Evolutionary conservation across 495 filamentous ascomycete species (phyloP), one percentile per base, ranked within the genome.

Genomic region (Jackrogersella minutella): DNA sequence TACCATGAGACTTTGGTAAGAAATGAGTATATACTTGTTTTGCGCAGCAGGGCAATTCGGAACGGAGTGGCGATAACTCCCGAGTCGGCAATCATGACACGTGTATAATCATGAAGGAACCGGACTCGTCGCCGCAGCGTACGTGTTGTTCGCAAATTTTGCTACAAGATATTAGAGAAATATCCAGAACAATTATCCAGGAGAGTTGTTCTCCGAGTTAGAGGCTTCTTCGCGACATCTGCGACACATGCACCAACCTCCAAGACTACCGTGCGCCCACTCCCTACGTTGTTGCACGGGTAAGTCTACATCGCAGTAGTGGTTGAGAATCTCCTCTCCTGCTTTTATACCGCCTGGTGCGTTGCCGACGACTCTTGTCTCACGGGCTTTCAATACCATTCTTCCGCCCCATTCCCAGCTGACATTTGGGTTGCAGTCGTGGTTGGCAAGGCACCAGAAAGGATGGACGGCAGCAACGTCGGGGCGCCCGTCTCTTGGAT

Each of bases 401-500:
- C 86, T 87, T 0, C 91, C 93, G 17, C 89, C 89, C 90, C 93
- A 98, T 69, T 96, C 92, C 95, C 95, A 99, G 1, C 83, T 80
- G 44, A 97, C 92, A 77, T 96, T 97, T 9, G 95, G 95, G 74
- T 96, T 87, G 76, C 95, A 99, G 62, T 89, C 90, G 76, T 99
- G 96, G 62, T 99, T 99, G 11, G 93, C 94, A 34, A 86, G 77
- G 43, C 81, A 83, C 82, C 83, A 86, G 57, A 81, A 78, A 16
- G 84, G 80, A 69, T 84, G 84, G 0, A 84, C 80, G 26, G 92
- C 92, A 36, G 88, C 89, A 8, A 95, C 85, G 58, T 95, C 91
- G 0, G 92, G 92, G 16, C 89, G 81, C 14, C 92, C 86, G 67
- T 92, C 90, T 71, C 84, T 83, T 0, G 80, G 84, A 30, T 86